Conservation (phyloP, 129 eudicot genomes). For the Chrysanthemum lavandulifolium region DNA sequence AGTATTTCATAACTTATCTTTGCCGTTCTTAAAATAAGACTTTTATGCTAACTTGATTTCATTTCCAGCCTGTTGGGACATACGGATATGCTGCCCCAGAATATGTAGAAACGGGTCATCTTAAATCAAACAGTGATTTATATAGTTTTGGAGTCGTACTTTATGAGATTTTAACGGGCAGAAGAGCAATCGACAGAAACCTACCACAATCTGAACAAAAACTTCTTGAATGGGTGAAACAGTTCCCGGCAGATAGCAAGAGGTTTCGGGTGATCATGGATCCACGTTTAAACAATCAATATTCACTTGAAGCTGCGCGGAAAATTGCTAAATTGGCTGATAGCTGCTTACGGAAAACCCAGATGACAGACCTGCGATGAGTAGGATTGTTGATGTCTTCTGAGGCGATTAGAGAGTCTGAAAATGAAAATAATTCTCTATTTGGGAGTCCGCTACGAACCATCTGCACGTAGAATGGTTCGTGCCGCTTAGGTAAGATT, state of each 20-base stretch:
- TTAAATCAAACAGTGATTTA: constrained; percentile 64
- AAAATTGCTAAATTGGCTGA: constrained; percentile 65
- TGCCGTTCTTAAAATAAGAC: neutral
- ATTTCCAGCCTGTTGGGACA: constrained; percentile 69
- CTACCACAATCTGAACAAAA: constrained; percentile 59
- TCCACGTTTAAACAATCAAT: constrained; percentile 54
- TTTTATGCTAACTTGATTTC: constrained; percentile 14
- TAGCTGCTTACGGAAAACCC: constrained; percentile 58
- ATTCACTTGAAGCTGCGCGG: constrained; percentile 47
- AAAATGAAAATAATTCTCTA: constrained; percentile 23
- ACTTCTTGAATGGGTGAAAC: constrained; percentile 86
- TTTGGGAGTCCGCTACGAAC: constrained; percentile 21
- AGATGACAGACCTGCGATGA: constrained; percentile 59
- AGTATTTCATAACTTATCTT: constrained; percentile 13
- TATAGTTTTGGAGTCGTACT: constrained; percentile 83
- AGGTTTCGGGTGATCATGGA: constrained; percentile 72
- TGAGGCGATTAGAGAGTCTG: constrained; percentile 51
- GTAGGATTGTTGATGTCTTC: constrained; percentile 50
- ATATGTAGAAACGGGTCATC: constrained; percentile 72
- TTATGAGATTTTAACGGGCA: constrained; percentile 69
- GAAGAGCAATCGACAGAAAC: constrained; percentile 54
- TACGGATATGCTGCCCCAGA: constrained; percentile 91
- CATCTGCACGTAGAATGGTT: constrained; percentile 27
- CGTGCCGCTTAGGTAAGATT: constrained; percentile 28
- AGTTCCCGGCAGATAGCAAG: constrained; percentile 60